phyloP scores from a whole-genome alignment of 1,139 yeast genomes.

The Petasospora rhodanensis region DNA sequence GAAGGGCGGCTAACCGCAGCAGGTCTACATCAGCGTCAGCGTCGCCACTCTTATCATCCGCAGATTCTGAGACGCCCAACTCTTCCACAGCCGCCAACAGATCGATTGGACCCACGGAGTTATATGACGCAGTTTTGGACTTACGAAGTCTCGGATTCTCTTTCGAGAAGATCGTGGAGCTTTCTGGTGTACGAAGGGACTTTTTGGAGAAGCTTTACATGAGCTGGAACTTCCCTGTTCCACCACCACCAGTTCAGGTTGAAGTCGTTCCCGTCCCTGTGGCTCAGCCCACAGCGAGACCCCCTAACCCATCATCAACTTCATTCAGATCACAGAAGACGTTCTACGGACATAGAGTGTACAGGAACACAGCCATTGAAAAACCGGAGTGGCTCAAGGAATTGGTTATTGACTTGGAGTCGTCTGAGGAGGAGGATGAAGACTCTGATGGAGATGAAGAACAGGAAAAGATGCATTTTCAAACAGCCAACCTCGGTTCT shows the following conservation, averaged over 20 bases:
- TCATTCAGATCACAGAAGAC: constrained; percentile 1
- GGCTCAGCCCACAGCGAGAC: no score
- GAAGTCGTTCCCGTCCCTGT: no score
- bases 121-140: constrained; percentile 20
- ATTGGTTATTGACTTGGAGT: constrained; percentile 21
- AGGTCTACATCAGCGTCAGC: constrained; percentile 1
- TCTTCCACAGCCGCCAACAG: no score
- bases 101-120: no score
- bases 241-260: no score
- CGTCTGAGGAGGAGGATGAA: constrained; percentile 19
- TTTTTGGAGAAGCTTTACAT: constrained; percentile 17
- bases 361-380: constrained; percentile 11
- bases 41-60: not conserved
- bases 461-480: no score
- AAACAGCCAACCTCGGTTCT: no score
- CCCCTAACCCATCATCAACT: not conserved
- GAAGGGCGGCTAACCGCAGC: constrained; percentile 5
- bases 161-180: constrained; percentile 16
- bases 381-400: constrained; percentile 23
- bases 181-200: constrained; percentile 16
- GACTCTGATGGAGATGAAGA: constrained; percentile 7
- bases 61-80: no score
- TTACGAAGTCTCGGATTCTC: constrained; percentile 22
- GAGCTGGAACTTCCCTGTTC: constrained; percentile 20
- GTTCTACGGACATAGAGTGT: constrained; percentile 10